These are phyloP conservation scores for Yamadazyma kitorensis DNA, from an alignment of 805 yeast species.

Conservation along the genomic window DNA sequence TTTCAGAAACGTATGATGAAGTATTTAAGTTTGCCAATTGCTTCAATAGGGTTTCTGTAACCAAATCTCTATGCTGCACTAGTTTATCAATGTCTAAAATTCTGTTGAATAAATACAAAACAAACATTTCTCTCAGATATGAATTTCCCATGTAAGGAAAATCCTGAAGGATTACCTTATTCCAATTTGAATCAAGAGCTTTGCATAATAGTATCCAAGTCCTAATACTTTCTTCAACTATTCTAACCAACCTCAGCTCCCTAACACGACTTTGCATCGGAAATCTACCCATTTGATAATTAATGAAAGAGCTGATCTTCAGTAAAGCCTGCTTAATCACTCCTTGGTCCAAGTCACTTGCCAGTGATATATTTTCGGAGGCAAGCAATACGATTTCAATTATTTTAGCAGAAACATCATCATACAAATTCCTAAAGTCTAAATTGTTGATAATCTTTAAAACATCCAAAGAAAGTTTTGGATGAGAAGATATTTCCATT, in stretches of 20 bases:
- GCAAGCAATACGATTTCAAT: constrained; percentile 2
- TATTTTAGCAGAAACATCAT: constrained; percentile 5
- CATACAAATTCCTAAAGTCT: constrained; percentile 1
- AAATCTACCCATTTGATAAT: constrained; percentile 33
- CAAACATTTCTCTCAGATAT: constrained; percentile 33
- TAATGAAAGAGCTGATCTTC: constrained; percentile 15
- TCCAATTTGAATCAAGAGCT: constrained; percentile 29
- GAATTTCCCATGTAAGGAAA: constrained; percentile 40
- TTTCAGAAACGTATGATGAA: constrained; percentile 23
- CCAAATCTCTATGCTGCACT: constrained; percentile 20
- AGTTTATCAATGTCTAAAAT: constrained; percentile 20
- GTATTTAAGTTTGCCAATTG: constrained; percentile 24
- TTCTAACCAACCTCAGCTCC: constrained; percentile 18
- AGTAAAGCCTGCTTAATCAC: not conserved
- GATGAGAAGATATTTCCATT: not conserved
- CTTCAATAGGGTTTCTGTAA: constrained; percentile 20
- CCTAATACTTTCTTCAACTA: constrained; percentile 26
- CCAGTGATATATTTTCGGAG: not conserved
- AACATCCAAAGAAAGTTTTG: not conserved
- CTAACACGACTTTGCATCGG: constrained; percentile 24
- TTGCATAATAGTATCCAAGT: constrained; percentile 28
- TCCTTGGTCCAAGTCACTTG: not conserved
- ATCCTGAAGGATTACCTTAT: constrained; percentile 31
- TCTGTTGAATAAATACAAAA: constrained; percentile 24
- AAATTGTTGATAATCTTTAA: constrained; percentile 1